Percentiles rank a stretch among this genome's conserved stretches.
Evolutionary conservation across 1,139 yeast species (phyloP).

Genomic region (Yamadazyma mexicana): DNA sequence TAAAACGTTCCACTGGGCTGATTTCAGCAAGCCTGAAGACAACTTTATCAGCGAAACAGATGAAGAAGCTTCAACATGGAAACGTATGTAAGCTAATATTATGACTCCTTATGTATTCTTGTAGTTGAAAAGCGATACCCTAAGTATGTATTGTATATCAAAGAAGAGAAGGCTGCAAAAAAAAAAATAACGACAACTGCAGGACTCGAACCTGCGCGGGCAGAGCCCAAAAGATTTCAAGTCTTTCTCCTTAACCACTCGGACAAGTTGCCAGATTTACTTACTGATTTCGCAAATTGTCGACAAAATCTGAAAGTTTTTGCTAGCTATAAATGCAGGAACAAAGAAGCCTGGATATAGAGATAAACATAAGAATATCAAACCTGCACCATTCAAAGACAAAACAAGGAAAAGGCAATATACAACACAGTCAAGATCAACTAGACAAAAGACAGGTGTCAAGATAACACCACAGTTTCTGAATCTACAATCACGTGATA

Average conservation of each 20-base stretch:
- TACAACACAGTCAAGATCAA: too few relatives aligned
- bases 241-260: constrained; percentile 56
- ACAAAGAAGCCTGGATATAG: too few relatives aligned
- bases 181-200: constrained; percentile 67
- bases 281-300: too few relatives aligned
- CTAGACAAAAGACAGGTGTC: too few relatives aligned
- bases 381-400: too few relatives aligned
- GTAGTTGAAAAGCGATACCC: neutral
- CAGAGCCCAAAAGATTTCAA: constrained; percentile 54
- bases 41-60: constrained; percentile 24
- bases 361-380: too few relatives aligned
- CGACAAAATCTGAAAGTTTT: too few relatives aligned
- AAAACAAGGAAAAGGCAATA: too few relatives aligned
- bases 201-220: constrained; percentile 94
- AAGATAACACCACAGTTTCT: too few relatives aligned
- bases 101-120: constrained; percentile 1
- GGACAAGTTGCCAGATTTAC: constrained; percentile 56
- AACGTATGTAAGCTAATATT: constrained; percentile 13
- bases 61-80: constrained; percentile 28
- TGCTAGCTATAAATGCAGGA: too few relatives aligned
- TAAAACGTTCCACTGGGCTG: constrained; percentile 49
- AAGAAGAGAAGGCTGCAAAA: constrained; percentile 27
- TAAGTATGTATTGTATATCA: neutral
- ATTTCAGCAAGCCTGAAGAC: constrained; percentile 29
- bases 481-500: too few relatives aligned